Conservation (phyloP, 2,329 filamentous ascomycete genomes). For the Penicillium sp. region DNA sequence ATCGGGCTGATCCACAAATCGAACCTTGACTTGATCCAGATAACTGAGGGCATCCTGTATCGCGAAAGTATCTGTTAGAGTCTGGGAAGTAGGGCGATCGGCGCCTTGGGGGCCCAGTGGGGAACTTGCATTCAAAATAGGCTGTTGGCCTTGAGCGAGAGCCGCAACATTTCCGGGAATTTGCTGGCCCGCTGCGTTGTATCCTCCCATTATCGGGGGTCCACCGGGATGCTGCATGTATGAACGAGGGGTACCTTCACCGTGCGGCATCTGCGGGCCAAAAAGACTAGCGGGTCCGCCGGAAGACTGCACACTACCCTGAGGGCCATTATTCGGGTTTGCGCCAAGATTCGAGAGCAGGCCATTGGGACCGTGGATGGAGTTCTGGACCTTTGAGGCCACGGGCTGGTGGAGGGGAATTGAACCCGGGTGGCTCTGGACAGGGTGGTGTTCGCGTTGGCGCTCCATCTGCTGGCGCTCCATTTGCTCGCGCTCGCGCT, state of each 20-base stretch:
- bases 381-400: constrained; percentile 73
- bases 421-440: constrained; percentile 84
- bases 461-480: constrained; percentile 58
- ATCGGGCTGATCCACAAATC: constrained; percentile 94
- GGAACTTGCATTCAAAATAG: constrained; percentile 67
- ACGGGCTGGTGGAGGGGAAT: constrained; percentile 94
- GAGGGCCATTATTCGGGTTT: constrained; percentile 55
- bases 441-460: constrained; percentile 63
- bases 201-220: constrained; percentile 55
- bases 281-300: constrained; percentile 67
- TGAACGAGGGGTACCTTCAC: constrained; percentile 55
- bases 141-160: constrained; percentile 76
- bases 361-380: constrained; percentile 90
- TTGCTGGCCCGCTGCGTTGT: constrained; percentile 44
- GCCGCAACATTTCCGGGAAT: constrained; percentile 55
- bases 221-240: constrained; percentile 64
- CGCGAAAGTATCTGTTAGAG: constrained; percentile 35
- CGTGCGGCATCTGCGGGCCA: constrained; percentile 56
- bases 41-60: constrained; percentile 85
- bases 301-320: constrained; percentile 58
- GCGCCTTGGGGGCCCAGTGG: constrained; percentile 8
- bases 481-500: constrained; percentile 59
- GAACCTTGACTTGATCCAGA: constrained; percentile 96
- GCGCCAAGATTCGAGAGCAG: constrained; percentile 74
- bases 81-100: background rate